Evolutionary conservation across 305 asterid species (phyloP), one percentile per base, ranked within the genome.

Genomic region (Andrographis paniculata): DNA sequence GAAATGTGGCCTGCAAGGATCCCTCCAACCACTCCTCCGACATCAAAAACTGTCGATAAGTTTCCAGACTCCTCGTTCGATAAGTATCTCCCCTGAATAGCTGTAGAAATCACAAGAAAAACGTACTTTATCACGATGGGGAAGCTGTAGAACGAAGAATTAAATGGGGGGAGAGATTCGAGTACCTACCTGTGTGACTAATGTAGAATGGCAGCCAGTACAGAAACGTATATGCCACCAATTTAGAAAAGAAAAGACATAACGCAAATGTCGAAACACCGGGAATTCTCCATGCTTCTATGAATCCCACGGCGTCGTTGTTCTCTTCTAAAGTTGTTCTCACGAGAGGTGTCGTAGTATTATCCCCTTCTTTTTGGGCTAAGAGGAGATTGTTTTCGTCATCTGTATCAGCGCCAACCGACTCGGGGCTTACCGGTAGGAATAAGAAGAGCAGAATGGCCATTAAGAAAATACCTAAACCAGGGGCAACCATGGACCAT

Each of bases 191-290:
- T 62, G 95, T 84, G 68, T 88, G 97, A 60, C 94, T 88, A 55
- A 88, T 77, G 55, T 88, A 88, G 73, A 88, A 88, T 1, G 97
- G 97, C 20, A 87, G 85, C 94, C 94, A 87, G 60, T 87, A 87
- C 21, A 87, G 74, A 52, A 87, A 87, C 3, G 94, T 84, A 39
- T 88, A 88, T 2, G 97, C 97, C 62, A 84, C 97, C 77, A 88
- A 61, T 56, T 88, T 88, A 3, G 97, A 74, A 31, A 88, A 88
- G 83, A 88, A 88, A 21, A 88, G 84, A 59, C 95, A 84, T 37
- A 79, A 77, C 0, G 95, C 87, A 60, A 75, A 88, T 1, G 94
- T 76, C 8, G 93, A 94, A 20, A 88, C 97, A 14, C 97, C 97
- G 0, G 97, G 97, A 43, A 88, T 88, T 21, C 68, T 70, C 93